These are phyloP conservation scores for Claviceps digitariae DNA, from an alignment of 2,329 filamentous ascomycete genomes.

Conservation along the genomic window DNA sequence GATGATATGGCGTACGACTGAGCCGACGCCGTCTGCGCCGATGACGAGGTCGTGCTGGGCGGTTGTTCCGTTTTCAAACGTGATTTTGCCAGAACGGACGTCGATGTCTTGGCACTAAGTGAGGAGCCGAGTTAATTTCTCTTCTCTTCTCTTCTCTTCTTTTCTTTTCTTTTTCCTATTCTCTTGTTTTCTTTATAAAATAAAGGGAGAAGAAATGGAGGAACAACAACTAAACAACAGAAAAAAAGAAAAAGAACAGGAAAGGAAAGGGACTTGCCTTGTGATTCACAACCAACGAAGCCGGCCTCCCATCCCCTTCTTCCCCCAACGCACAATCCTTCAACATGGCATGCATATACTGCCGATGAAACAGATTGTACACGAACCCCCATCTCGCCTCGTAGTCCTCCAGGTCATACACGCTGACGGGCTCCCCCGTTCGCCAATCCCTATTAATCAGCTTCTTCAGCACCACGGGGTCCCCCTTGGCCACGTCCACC, in stretches of 20 bases:
- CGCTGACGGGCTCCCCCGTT: slow-evolving; percentile 51
- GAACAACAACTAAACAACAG: too few relatives aligned
- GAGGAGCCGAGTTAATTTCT: too few relatives aligned
- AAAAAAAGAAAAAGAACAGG: background rate
- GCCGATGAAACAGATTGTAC: slow-evolving; percentile 58
- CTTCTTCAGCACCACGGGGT: slow-evolving; percentile 50
- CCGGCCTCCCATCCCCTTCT: slow-evolving; percentile 39
- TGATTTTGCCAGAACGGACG: slow-evolving; percentile 32
- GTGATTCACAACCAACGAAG: slow-evolving; percentile 42
- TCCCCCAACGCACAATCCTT: slow-evolving; percentile 43
- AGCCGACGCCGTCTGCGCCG: slow-evolving; percentile 56
- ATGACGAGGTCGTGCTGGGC: slow-evolving; percentile 45
- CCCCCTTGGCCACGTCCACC: slow-evolving; percentile 49
- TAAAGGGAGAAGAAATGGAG: background rate
- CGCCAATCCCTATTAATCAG: slow-evolving; percentile 59
- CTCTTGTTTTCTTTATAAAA: too few relatives aligned
- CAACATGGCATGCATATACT: slow-evolving; percentile 56
- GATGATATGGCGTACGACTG: slow-evolving; percentile 46
- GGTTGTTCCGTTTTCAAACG: slow-evolving; percentile 37
- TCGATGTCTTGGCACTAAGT: slow-evolving; percentile 36
- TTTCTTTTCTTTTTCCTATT: too few relatives aligned
- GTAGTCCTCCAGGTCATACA: slow-evolving; percentile 51
- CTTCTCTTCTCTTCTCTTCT: too few relatives aligned
- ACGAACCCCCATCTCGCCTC: slow-evolving; percentile 50
- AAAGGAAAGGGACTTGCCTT: slow-evolving; percentile 17